Conservation (phyloP, 495 filamentous ascomycete genomes). For the Thozetella sp. region DNA sequence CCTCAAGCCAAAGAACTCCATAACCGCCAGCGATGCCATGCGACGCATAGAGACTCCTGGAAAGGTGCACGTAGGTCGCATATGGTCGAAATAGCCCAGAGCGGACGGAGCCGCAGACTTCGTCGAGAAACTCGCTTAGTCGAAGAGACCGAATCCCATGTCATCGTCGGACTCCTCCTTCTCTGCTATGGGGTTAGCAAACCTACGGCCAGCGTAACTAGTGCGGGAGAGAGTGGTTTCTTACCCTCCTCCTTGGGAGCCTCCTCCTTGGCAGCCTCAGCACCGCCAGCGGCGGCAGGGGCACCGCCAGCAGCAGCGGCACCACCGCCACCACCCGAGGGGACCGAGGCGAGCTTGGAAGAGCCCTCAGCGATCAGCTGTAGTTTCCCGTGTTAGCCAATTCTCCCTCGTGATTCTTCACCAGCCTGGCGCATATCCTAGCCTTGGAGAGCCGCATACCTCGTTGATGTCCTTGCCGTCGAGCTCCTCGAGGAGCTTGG, state of each 20-base stretch:
- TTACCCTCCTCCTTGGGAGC: constrained; percentile 70
- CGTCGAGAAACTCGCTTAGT: constrained; percentile 56
- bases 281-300: constrained; percentile 68
- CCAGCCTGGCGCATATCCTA: neutral
- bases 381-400: constrained; percentile 24
- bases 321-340: constrained; percentile 82
- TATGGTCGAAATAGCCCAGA: constrained; percentile 22
- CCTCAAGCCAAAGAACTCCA: constrained; percentile 16
- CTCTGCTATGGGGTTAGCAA: constrained; percentile 41
- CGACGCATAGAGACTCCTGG: constrained; percentile 10
- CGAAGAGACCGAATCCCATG: constrained; percentile 99
- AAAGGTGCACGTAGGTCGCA: constrained; percentile 13
- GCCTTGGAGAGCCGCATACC: constrained; percentile 48
- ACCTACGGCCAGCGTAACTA: neutral
- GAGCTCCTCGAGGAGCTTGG: constrained; percentile 86
- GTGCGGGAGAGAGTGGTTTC: constrained; percentile 7
- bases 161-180: constrained; percentile 97
- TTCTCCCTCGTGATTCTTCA: neutral
- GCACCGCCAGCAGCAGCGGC: constrained; percentile 63
- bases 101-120: constrained; percentile 5
- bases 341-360: constrained; percentile 95
- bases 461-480: constrained; percentile 96
- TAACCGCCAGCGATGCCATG: constrained; percentile 10
- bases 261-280: constrained; percentile 69
- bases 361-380: constrained; percentile 93